phyloP scores from a whole-genome alignment of 2,329 filamentous ascomycete species.

The Neopestalotiopsis sp. region DNA sequence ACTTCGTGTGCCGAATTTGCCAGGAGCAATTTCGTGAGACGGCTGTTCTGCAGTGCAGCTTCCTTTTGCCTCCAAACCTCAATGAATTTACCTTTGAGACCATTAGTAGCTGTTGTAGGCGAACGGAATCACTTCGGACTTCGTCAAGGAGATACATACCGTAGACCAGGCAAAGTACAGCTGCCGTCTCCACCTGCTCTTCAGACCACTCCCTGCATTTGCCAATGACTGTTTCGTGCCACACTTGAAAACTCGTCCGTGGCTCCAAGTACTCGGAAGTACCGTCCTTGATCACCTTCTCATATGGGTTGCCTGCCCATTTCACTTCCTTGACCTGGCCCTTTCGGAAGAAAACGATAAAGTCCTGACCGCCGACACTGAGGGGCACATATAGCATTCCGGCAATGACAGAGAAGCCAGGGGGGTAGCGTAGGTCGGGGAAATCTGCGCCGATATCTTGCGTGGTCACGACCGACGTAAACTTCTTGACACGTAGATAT shows the following conservation, averaged over 20 bases:
- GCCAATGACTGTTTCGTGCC: slow-evolving; percentile 81
- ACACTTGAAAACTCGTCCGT: slow-evolving; percentile 78
- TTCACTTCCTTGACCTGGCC: slow-evolving; percentile 78
- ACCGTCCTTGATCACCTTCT: slow-evolving; percentile 75
- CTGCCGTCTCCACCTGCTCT: slow-evolving; percentile 87
- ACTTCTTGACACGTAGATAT: slow-evolving; percentile 77
- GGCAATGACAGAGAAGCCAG: slow-evolving; percentile 79
- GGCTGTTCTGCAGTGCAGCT: slow-evolving; percentile 79
- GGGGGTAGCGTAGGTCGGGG: slow-evolving; percentile 78
- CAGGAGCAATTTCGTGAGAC: slow-evolving; percentile 77
- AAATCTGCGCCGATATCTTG: slow-evolving; percentile 80
- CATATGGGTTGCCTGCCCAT: slow-evolving; percentile 88
- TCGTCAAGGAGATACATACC: slow-evolving; percentile 55
- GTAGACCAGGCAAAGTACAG: slow-evolving; percentile 86
- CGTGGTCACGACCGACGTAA: slow-evolving; percentile 78
- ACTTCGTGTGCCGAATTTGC: slow-evolving; percentile 93
- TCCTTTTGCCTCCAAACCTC: slow-evolving; percentile 94
- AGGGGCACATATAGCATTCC: slow-evolving; percentile 84
- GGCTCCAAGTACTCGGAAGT: slow-evolving; percentile 79
- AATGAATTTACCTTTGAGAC: slow-evolving; percentile 70
- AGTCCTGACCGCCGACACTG: slow-evolving; percentile 77
- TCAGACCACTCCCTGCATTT: slow-evolving; percentile 89
- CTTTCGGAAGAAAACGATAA: slow-evolving; percentile 90
- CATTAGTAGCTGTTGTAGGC: neutral
- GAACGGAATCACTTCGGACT: neutral